Percentiles rank a stretch among this genome's conserved stretches.
Conservation (phyloP, 2,329 filamentous ascomycete genomes). For the Coniochaeta sp. region DNA sequence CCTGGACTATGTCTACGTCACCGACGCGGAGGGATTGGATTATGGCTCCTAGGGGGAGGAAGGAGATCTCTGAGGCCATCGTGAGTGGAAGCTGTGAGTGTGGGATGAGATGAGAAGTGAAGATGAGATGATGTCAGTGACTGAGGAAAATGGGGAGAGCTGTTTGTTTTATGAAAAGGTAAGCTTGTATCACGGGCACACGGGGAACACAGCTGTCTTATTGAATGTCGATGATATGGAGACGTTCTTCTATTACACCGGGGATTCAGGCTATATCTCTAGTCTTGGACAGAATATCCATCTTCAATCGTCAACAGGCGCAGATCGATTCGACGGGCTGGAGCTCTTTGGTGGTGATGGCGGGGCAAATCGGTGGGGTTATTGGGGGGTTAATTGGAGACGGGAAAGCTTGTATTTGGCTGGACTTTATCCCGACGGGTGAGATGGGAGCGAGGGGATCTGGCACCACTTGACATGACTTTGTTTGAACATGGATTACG, state of each 20-base stretch:
- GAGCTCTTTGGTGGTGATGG: not conserved
- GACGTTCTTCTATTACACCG: not conserved
- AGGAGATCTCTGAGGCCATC: constrained; percentile 40
- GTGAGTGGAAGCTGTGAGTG: not conserved
- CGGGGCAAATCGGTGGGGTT: not conserved
- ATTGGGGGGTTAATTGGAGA: not conserved
- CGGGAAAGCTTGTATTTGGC: not conserved
- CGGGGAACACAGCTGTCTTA: not conserved
- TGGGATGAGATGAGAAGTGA: not conserved
- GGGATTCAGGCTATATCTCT: not conserved
- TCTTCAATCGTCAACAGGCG: not conserved
- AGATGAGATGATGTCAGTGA: not conserved
- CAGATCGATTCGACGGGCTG: not conserved
- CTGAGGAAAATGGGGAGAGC: not conserved
- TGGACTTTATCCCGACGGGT: not conserved
- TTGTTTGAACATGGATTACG: too few species aligned
- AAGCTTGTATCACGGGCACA: not conserved
- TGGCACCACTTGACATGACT: too few species aligned
- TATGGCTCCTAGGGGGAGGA: constrained; percentile 71
- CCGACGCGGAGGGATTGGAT: constrained; percentile 75
- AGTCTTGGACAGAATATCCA: not conserved
- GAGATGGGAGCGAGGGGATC: not conserved
- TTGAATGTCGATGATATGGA: not conserved
- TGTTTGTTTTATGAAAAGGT: not conserved
- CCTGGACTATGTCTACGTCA: constrained; percentile 79